Base-by-base conservation (phyloP, 2,329 filamentous ascomycete genomes). In the Cladosporium cucumerinum region DNA sequence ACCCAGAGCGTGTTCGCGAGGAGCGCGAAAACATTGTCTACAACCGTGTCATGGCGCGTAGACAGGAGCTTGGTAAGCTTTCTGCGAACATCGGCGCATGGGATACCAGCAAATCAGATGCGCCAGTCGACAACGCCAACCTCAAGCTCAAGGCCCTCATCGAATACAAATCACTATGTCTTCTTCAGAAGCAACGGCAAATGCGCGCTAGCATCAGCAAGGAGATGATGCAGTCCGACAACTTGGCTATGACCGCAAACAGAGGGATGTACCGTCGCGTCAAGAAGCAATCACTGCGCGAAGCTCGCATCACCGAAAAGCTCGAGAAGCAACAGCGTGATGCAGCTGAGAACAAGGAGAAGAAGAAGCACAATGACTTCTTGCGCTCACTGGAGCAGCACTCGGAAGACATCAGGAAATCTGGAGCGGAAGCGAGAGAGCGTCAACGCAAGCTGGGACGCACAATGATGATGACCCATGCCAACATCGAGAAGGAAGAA, bases 241-340 rank as follows among this genome's bases (percentile, higher is more conserved):
- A 97, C 72, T 86, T 98, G 30, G 94, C 93, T 52, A 97, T 97
- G 91, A 97, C 94, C 1, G 94, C 93, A 0, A 99, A 99, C 75
- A 89, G 95, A 59, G 89, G 91, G 61, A 86, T 89, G 73, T 97
- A 97, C 77, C 90, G 95, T 39, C 89, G 95, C 59, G 90, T 95
- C 82, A 99, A 99, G 89, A 98, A 97, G 82, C 94, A 97, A 78
- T 96, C 90, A 58, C 85, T 98, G 58, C 89, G 94, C 39, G 95
- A 99, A 80, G 95, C 95, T 64, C 90, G 94, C 65, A 96, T 99
- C 70, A 99, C 95, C 0, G 95, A 99, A 85, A 99, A 97, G 79
- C 87, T 99, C 1, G 95, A 99, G 86, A 98, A 98, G 81, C 93
- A 99, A 78, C 95, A 99, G 77, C 92, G 95, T 65, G 94, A 98